These are phyloP conservation scores for Aspergillus viridinutans DNA, from an alignment of 2,329 filamentous ascomycete genomes.

Conservation along the genomic window DNA sequence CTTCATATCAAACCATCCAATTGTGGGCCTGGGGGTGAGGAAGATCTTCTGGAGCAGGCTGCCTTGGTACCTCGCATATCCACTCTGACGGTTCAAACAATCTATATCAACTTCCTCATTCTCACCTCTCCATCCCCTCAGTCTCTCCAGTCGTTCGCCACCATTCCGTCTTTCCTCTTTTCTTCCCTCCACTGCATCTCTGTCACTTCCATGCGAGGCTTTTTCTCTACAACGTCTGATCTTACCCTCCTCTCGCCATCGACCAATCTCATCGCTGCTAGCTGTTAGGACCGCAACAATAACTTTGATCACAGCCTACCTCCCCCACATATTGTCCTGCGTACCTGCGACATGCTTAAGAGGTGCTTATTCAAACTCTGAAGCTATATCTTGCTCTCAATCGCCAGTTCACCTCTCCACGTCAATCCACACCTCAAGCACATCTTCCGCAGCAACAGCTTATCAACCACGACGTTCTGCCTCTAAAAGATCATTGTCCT, in stretches of 20 bases:
- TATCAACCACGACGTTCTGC: slow-evolving; percentile 11
- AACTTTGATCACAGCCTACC: slow-evolving; percentile 18
- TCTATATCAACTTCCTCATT: slow-evolving; percentile 2
- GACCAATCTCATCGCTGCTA: slow-evolving; percentile 5
- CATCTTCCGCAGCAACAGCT: slow-evolving; percentile 10
- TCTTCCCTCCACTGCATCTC: slow-evolving; percentile 6
- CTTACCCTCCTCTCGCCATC: slow-evolving; percentile 12
- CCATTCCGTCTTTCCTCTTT: slow-evolving; percentile 5
- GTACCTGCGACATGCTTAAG: slow-evolving; percentile 19
- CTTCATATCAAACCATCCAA: neutral
- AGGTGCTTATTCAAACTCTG: slow-evolving; percentile 17
- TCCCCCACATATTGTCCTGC: slow-evolving; percentile 14
- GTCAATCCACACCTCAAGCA: slow-evolving; percentile 18
- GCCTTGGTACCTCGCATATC: neutral
- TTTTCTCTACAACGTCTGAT: slow-evolving; percentile 8
- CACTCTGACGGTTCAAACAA: neutral
- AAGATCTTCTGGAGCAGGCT: neutral
- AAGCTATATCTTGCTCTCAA: slow-evolving; percentile 18
- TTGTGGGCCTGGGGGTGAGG: neutral
- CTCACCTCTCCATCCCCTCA: neutral
- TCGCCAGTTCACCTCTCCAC: slow-evolving; percentile 19
- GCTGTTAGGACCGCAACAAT: neutral
- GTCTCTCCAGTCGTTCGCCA: neutral
- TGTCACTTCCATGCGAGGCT: slow-evolving; percentile 11
- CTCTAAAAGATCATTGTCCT: slow-evolving; percentile 7